phyloP scores from a whole-genome alignment of 805 yeast genomes.

The Zygosaccharomyces bisporus region DNA sequence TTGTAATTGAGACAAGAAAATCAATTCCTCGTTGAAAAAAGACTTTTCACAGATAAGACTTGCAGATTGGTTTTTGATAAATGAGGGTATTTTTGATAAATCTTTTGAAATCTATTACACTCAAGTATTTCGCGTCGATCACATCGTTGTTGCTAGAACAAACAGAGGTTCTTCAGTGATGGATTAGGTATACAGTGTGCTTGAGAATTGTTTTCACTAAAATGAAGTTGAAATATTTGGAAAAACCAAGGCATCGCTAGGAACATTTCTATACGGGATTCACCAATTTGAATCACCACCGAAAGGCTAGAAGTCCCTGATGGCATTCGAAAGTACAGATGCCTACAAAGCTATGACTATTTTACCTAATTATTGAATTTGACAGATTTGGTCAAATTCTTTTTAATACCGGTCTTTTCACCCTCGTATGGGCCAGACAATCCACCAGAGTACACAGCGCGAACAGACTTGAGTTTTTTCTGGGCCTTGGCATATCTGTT shows the following conservation, averaged over 20 bases:
- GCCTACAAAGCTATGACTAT: not conserved
- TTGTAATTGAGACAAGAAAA: slow-evolving; percentile 14
- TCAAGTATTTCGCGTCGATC: slow-evolving; percentile 36
- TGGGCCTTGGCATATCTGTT: slow-evolving; percentile 92
- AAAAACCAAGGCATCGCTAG: slow-evolving; percentile 24
- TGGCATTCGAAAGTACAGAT: not conserved
- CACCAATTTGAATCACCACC: slow-evolving; percentile 8
- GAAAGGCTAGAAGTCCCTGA: not conserved
- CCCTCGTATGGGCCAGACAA: slow-evolving; percentile 83
- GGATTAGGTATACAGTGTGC: slow-evolving; percentile 21
- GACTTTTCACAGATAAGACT: slow-evolving; percentile 2
- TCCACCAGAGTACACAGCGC: slow-evolving; percentile 75
- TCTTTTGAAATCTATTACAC: slow-evolving; percentile 45
- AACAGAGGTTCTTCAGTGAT: slow-evolving; percentile 23
- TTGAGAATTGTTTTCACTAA: slow-evolving; percentile 17
- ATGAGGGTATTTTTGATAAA: slow-evolving; percentile 33
- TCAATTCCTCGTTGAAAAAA: slow-evolving; percentile 1
- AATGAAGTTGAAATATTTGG: slow-evolving; percentile 20
- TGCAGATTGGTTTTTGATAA: slow-evolving; percentile 37
- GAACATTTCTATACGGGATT: slow-evolving; percentile 30
- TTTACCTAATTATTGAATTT: slow-evolving; percentile 44
- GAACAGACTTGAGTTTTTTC: slow-evolving; percentile 85
- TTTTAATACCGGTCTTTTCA: slow-evolving; percentile 96
- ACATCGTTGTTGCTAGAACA: slow-evolving; percentile 35
- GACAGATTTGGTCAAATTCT: slow-evolving; percentile 84